phyloP scores from a whole-genome alignment of 208 protist species.

The Lotmaria passim region DNA sequence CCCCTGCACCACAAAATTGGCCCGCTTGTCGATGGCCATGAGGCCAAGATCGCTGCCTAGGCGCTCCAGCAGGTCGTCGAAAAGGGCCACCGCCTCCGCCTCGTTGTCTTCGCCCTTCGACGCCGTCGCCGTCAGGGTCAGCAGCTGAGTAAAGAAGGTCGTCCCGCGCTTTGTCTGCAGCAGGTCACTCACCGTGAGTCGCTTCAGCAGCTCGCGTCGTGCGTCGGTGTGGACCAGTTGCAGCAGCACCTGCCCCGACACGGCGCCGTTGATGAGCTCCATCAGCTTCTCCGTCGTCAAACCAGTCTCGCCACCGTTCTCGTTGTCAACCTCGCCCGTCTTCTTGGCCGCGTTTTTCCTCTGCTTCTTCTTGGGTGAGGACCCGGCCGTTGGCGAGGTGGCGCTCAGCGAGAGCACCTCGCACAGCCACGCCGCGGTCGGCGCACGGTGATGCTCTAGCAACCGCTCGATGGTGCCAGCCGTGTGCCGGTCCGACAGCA shows the following conservation, averaged over 20 bases:
- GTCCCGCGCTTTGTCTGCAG: slow-evolving; percentile 76
- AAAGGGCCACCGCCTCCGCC: slow-evolving; percentile 38
- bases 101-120: slow-evolving; percentile 5
- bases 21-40: slow-evolving; percentile 67
- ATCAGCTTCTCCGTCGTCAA: slow-evolving; percentile 49
- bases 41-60: slow-evolving; percentile 53
- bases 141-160: slow-evolving; percentile 64
- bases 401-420: slow-evolving; percentile 56
- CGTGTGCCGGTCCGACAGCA: slow-evolving; percentile 81
- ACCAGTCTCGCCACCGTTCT: slow-evolving; percentile 8
- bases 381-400: neutral
- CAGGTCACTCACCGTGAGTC: slow-evolving; percentile 49
- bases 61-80: slow-evolving; percentile 49
- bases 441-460: slow-evolving; percentile 48
- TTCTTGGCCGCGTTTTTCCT: slow-evolving; percentile 11
- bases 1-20: slow-evolving; percentile 87
- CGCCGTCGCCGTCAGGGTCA: slow-evolving; percentile 29
- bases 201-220: slow-evolving; percentile 48
- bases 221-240: slow-evolving; percentile 48
- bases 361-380: slow-evolving; percentile 35
- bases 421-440: slow-evolving; percentile 66
- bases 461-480: slow-evolving; percentile 76
- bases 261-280: slow-evolving; percentile 69
- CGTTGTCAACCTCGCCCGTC: neutral
- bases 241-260: slow-evolving; percentile 73